Evolutionary conservation across 805 yeast genomes (phyloP).

Genomic region (Suhomyces canberraensis): DNA sequence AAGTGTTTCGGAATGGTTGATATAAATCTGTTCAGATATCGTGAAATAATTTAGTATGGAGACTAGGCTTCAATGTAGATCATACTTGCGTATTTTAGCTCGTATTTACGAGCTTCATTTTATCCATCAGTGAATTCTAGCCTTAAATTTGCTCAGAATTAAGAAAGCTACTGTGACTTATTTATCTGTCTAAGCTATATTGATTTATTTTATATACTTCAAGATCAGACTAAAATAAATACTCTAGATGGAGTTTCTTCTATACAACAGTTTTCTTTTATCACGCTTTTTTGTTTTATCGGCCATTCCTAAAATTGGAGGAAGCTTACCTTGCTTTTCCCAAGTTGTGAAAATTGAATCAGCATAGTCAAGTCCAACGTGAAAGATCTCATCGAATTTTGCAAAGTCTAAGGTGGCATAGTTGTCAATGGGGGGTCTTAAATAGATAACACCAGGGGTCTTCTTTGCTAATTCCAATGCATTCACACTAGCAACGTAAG

Average conservation of each 20-base stretch:
- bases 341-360: constrained; percentile 51
- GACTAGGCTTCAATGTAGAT: no score
- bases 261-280: constrained; percentile 30
- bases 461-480: constrained; percentile 85
- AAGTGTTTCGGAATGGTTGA: no score
- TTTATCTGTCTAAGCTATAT: no score
- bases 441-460: constrained; percentile 79
- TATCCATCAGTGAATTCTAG: no score
- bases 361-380: constrained; percentile 77
- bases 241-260: constrained; percentile 62
- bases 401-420: constrained; percentile 91
- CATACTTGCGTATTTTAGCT: no score
- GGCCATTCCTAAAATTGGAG: constrained; percentile 55
- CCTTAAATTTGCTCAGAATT: no score
- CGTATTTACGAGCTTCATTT: no score
- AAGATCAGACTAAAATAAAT: no score
- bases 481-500: constrained; percentile 92
- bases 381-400: constrained; percentile 84
- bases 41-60: no score
- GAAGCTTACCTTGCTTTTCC: constrained; percentile 52
- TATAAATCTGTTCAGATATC: no score
- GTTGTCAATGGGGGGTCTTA: constrained; percentile 91
- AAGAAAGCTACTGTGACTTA: no score
- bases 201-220: no score
- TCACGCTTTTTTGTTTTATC: constrained; percentile 14